A percentile compares a stretch with the other conserved stretches of the same genome.
phyloP scores from a whole-genome alignment of 2,329 filamentous ascomycete species.

The Coniochaeta pulveracea region DNA sequence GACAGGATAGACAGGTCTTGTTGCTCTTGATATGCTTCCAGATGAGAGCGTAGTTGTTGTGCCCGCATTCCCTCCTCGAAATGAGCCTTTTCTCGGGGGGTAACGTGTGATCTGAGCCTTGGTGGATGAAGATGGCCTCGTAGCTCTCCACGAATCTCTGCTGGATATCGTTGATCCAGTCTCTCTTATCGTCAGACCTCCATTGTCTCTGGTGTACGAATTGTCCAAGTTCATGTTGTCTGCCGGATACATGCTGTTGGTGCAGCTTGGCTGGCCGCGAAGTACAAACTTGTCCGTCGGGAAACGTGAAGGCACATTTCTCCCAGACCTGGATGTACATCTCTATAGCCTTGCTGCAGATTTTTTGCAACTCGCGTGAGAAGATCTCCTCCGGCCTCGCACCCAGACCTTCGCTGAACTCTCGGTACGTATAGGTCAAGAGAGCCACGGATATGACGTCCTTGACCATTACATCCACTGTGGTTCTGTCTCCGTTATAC shows the following conservation, averaged over 20 bases:
- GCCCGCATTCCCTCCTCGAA: not conserved
- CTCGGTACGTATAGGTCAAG: not conserved
- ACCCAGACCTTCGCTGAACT: slow-evolving; percentile 1
- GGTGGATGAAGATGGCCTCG: slow-evolving; percentile 1
- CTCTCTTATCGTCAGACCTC: not conserved
- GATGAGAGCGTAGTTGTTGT: not conserved
- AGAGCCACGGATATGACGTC: slow-evolving; percentile 6
- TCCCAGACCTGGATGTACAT: not conserved
- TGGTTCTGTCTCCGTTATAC: not conserved
- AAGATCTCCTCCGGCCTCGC: slow-evolving; percentile 1
- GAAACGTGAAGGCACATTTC: not conserved
- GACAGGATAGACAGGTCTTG: not conserved
- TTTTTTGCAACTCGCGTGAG: not conserved
- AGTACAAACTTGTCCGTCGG: not conserved
- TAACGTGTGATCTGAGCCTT: not conserved
- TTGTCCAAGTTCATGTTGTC: not conserved
- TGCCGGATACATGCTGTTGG: not conserved
- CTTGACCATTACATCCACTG: slow-evolving; percentile 6
- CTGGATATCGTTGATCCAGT: slow-evolving; percentile 1
- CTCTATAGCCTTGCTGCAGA: slow-evolving; percentile 1
- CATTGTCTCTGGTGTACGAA: slow-evolving; percentile 1
- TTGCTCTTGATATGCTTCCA: slow-evolving; percentile 4
- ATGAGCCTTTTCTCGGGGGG: not conserved
- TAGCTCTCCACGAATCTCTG: slow-evolving; percentile 1
- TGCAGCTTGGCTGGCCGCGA: not conserved